Conservation (phyloP, 768 basidiomycete species). For the Lentinula lateritia region DNA sequence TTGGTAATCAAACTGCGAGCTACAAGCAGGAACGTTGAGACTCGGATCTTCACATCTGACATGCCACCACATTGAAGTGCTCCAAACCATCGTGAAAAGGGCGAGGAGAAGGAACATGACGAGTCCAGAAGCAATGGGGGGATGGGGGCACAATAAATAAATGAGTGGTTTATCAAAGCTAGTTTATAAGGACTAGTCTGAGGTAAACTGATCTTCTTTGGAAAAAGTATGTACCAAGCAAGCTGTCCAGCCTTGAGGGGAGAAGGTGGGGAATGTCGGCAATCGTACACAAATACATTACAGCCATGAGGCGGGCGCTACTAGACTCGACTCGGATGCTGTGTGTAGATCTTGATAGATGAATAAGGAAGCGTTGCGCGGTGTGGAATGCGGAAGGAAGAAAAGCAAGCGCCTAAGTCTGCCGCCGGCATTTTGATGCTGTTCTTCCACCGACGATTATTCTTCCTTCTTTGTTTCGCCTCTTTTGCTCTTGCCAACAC, state of each 20-base stretch:
- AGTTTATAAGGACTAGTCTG: background rate
- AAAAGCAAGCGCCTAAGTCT: background rate
- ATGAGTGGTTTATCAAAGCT: background rate
- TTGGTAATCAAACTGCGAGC: background rate
- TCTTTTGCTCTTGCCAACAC: slow-evolving; percentile 3
- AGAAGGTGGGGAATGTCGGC: background rate
- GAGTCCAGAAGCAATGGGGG: background rate
- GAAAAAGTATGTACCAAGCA: background rate
- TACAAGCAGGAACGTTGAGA: background rate
- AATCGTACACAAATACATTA: background rate
- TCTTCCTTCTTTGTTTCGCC: background rate
- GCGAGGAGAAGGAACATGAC: background rate
- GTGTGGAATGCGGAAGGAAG: no score
- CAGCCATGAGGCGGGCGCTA: background rate
- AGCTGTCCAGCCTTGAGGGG: no score
- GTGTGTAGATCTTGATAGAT: no score
- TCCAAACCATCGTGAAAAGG: background rate
- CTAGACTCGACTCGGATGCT: background rate
- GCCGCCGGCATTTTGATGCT: background rate
- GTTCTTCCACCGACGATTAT: background rate
- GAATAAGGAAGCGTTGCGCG: no score
- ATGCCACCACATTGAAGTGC: background rate
- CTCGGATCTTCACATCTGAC: background rate
- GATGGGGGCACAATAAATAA: background rate
- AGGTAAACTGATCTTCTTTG: background rate